phyloP scores from a whole-genome alignment of 2,329 filamentous ascomycete species.

The Periconia macrospinosa region DNA sequence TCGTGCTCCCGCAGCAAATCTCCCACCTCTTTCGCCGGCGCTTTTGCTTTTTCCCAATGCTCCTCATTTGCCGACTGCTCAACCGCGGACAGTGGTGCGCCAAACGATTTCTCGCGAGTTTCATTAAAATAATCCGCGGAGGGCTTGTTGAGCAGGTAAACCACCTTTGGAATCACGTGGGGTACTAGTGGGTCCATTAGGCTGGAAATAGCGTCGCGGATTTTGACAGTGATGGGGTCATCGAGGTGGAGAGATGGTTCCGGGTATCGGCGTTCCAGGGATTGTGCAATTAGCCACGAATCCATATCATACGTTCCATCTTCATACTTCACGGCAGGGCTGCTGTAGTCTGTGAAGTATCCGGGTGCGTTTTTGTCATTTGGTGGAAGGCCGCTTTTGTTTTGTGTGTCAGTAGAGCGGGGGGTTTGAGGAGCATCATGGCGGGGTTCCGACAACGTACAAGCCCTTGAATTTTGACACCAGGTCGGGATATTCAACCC shows the following conservation, averaged over 20 bases:
- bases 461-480: slow-evolving; percentile 57
- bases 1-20: slow-evolving; percentile 57
- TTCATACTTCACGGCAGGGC: slow-evolving; percentile 59
- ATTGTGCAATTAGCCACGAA: slow-evolving; percentile 60
- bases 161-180: slow-evolving; percentile 48
- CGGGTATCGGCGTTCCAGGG: slow-evolving; percentile 63
- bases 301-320: slow-evolving; percentile 67
- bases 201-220: slow-evolving; percentile 46
- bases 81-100: slow-evolving; percentile 58
- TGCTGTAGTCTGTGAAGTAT: slow-evolving; percentile 51
- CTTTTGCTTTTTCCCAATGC: slow-evolving; percentile 53
- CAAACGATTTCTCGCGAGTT: slow-evolving; percentile 54
- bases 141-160: slow-evolving; percentile 53
- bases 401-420: not conserved
- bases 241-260: slow-evolving; percentile 61
- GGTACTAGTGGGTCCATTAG: slow-evolving; percentile 19
- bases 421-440: not conserved
- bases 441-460: not conserved
- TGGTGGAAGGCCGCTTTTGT: slow-evolving; percentile 46
- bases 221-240: slow-evolving; percentile 50
- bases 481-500: slow-evolving; percentile 70
- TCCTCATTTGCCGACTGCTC: slow-evolving; percentile 53
- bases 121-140: slow-evolving; percentile 59
- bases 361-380: slow-evolving; percentile 42
- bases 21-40: slow-evolving; percentile 38